Evolutionary conservation across 495 filamentous ascomycete species (phyloP), one percentile per base, ranked within the genome.

Genomic region (Collariella sp.): DNA sequence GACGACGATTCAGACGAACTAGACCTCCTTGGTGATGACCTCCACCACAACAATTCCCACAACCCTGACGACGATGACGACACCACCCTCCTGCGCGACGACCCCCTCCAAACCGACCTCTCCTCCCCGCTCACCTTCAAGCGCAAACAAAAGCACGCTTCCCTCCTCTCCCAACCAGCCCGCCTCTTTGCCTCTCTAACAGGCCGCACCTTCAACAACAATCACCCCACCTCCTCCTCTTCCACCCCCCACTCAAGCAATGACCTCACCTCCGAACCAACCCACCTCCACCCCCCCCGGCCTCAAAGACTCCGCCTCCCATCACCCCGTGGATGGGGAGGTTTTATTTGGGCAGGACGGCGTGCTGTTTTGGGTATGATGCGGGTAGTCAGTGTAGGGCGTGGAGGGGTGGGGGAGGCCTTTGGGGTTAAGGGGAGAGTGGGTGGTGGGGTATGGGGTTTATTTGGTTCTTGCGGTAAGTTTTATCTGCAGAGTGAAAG

Each of bases 311-410:
- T 90, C 89, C 5, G 93, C n/a, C n/a, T n/a, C n/a, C n/a, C n/a
- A n/a, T n/a, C n/a, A n/a, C n/a, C n/a, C n/a, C n/a, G 83, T 83
- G 39, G 87, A 85, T 35, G 90, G 88, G 89, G 11, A 82, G 74
- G 26, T 96, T 96, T 62, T 96, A 96, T 68, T 69, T 98, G 43
- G 95, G 93, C 57, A 84, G 82, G 63, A 80, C 78, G 49, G 96
- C 96, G 67, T 98, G 93, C 64, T 98, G 93, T 68, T 87, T 83
- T 74, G 94, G 91, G 20, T 85, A 93, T 62, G 85, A 96, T 53
- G 83, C 85, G 63, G 73, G 79, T 38, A 80, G 81, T 15, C 79
- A 89, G 63, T 98, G 93, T 62, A 64, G 74, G 22, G 88, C 86
- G 53, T 98, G 93, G 93, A 83, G 79, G 23, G 77, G 85, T 94